phyloP scores from a whole-genome alignment of 345 rosid genomes.

The Cardamine chenopodiifolia region DNA sequence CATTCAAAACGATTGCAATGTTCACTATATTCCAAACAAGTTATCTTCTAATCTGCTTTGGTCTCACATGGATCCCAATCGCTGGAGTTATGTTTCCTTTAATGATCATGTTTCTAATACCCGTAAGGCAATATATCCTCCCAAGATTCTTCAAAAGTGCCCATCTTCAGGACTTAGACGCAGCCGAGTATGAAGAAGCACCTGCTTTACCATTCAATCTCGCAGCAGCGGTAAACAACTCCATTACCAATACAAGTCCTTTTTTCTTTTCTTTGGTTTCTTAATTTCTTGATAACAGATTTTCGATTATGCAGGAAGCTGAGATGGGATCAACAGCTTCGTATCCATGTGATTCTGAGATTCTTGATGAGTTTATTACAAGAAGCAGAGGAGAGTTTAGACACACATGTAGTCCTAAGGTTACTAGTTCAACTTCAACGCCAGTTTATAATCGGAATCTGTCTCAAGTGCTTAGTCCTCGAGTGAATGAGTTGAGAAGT shows the following conservation, averaged over 20 bases:
- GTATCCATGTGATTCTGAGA: constrained; percentile 63
- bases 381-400: constrained; percentile 95
- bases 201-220: constrained; percentile 84
- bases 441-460: constrained; percentile 58
- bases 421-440: constrained; percentile 69
- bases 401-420: constrained; percentile 68
- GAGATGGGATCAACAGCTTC: constrained; percentile 64
- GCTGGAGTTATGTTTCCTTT: constrained; percentile 96
- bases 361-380: constrained; percentile 79
- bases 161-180: constrained; percentile 91
- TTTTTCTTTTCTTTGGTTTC: neutral
- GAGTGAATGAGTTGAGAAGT: constrained; percentile 65
- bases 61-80: constrained; percentile 93
- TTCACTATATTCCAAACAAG: constrained; percentile 82
- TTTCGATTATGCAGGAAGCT: constrained; percentile 45
- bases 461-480: constrained; percentile 57
- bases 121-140: constrained; percentile 79
- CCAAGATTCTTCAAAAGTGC: constrained; percentile 88
- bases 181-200: constrained; percentile 94
- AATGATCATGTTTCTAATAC: constrained; percentile 91
- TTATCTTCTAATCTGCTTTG: constrained; percentile 82
- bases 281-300: neutral
- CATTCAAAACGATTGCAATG: constrained; percentile 75
- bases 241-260: neutral
- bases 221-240: constrained; percentile 24